Percentiles rank a stretch among this genome's conserved stretches.
These are phyloP conservation scores for Pistacia atlantica DNA, from an alignment of 345 rosid genomes.

Conservation along the genomic window DNA sequence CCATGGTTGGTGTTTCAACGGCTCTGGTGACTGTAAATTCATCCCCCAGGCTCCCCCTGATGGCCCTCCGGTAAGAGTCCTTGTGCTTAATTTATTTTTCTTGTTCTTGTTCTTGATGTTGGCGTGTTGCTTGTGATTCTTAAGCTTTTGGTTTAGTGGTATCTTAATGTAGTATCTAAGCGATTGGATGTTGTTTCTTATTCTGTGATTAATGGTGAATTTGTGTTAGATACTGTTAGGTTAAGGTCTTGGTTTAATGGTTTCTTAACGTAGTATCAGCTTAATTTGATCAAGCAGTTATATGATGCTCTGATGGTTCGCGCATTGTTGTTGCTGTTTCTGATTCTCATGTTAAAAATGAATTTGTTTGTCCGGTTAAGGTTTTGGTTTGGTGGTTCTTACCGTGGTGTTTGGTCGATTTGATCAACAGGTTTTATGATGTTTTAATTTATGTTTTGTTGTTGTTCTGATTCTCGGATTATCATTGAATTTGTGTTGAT, in stretches of 20 bases:
- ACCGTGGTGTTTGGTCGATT: too few relatives aligned
- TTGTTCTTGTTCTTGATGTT: background rate
- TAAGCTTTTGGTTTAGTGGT: too few relatives aligned
- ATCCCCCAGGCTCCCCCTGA: slow-evolving; percentile 51
- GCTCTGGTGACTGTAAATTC: slow-evolving; percentile 47
- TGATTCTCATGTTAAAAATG: too few relatives aligned
- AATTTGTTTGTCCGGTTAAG: too few relatives aligned
- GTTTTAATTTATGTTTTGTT: background rate
- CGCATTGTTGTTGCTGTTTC: too few relatives aligned
- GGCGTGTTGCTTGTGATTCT: background rate
- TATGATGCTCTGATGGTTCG: too few relatives aligned
- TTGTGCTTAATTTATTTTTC: background rate
- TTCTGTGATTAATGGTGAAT: too few relatives aligned
- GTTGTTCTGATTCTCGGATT: background rate
- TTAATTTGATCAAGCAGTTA: too few relatives aligned
- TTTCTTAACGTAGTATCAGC: background rate
- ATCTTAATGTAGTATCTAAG: too few relatives aligned
- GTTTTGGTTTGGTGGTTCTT: too few relatives aligned
- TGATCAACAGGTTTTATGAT: background rate
- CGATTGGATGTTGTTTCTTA: too few relatives aligned
- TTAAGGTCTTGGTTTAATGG: background rate
- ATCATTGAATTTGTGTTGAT: background rate
- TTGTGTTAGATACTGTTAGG: too few relatives aligned
- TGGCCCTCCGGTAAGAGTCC: slow-evolving; percentile 43
- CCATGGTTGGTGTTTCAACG: slow-evolving; percentile 57